phyloP scores from a whole-genome alignment of 2,329 filamentous ascomycete genomes.

The Colletotrichum magnum region DNA sequence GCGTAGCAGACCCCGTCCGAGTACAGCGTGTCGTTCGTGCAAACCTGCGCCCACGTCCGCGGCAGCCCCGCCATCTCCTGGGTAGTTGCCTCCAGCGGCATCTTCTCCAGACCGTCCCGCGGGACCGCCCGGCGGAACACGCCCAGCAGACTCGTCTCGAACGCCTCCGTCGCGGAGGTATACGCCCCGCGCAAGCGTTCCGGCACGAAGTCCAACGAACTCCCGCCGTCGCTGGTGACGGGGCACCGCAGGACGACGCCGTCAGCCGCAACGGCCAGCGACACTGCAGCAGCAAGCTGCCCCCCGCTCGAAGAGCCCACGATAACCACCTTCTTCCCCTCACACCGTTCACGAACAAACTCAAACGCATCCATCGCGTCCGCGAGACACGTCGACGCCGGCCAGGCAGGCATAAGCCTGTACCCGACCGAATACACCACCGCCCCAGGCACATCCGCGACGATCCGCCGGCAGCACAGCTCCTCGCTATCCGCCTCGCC shows the following conservation, averaged over 20 bases:
- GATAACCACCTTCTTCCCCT: constrained; percentile 49
- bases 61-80: constrained; percentile 52
- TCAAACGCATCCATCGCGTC: constrained; percentile 58
- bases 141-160: constrained; percentile 53
- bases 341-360: constrained; percentile 42
- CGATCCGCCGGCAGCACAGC: constrained; percentile 59
- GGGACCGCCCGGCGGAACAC: constrained; percentile 52
- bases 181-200: constrained; percentile 52
- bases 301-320: constrained; percentile 64
- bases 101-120: constrained; percentile 55
- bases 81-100: constrained; percentile 57
- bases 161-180: constrained; percentile 55
- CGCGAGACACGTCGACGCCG: constrained; percentile 56
- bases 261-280: constrained; percentile 50
- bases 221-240: constrained; percentile 61
- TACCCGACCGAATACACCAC: constrained; percentile 62
- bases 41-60: constrained; percentile 64
- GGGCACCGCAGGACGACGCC: constrained; percentile 63
- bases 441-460: constrained; percentile 48
- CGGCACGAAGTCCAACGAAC: constrained; percentile 54
- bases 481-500: constrained; percentile 66
- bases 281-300: constrained; percentile 61
- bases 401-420: constrained; percentile 57
- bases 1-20: constrained; percentile 66
- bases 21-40: constrained; percentile 66